phyloP scores from a whole-genome alignment of 73 alveolate genomes.

The Tetrahymena malaccensis region DNA sequence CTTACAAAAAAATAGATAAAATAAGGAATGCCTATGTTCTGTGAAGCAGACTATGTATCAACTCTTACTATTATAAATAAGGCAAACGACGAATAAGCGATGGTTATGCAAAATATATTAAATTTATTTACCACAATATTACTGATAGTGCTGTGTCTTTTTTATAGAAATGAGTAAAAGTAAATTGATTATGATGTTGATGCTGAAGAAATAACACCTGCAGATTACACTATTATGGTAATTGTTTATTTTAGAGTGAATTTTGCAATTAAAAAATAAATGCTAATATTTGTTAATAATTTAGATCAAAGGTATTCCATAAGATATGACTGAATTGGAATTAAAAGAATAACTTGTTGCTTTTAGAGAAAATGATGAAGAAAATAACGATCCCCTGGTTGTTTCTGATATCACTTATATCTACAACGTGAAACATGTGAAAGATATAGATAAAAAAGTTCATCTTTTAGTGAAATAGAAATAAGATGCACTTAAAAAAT shows the following conservation, averaged over 20 bases:
- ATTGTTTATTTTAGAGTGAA: neutral
- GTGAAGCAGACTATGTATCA: constrained; percentile 6
- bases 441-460: neutral
- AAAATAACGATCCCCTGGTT: constrained; percentile 19
- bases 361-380: neutral
- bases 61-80: constrained; percentile 2
- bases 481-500: neutral
- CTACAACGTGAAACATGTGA: neutral
- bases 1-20: neutral
- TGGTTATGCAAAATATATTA: neutral
- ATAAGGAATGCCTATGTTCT: neutral
- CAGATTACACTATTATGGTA: constrained; percentile 49
- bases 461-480: neutral
- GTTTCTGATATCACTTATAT: constrained; percentile 2
- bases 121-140: neutral
- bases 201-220: constrained; percentile 38
- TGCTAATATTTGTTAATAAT: neutral
- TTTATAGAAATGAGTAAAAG: constrained; percentile 8
- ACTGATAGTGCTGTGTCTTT: neutral
- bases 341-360: neutral
- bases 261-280: neutral
- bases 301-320: neutral
- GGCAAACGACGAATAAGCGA: neutral
- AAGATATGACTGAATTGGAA: neutral
- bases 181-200: constrained; percentile 19